These are phyloP conservation scores for Ceraceosorus guamensis DNA, from an alignment of 1,284 basidiomycete genomes.

Conservation along the genomic window DNA sequence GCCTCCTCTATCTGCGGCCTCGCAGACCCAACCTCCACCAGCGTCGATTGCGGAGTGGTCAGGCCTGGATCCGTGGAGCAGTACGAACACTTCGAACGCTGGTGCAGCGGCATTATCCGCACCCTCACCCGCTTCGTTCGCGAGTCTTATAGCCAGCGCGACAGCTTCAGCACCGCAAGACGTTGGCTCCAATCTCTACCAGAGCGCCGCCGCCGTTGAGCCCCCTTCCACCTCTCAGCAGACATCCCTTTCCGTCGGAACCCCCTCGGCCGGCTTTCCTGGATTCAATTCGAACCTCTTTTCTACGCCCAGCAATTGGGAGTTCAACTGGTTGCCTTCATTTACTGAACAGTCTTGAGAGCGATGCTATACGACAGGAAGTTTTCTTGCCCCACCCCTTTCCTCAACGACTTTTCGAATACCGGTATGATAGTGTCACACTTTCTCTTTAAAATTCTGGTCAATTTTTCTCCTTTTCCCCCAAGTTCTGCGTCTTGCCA, in stretches of 20 bases:
- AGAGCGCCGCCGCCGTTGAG: background rate
- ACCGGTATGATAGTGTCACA: no score
- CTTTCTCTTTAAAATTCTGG: no score
- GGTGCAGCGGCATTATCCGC: background rate
- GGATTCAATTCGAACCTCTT: background rate
- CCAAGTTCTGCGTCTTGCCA: no score
- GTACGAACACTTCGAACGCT: background rate
- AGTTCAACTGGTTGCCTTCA: no score
- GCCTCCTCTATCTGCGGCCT: background rate
- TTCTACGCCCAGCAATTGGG: background rate
- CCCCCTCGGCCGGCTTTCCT: background rate
- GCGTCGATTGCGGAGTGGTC: background rate
- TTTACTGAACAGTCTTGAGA: no score
- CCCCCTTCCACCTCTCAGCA: background rate
- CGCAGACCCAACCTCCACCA: background rate
- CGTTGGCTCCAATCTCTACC: background rate
- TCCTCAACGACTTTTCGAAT: no score
- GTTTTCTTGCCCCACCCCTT: no score
- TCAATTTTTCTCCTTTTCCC: no score
- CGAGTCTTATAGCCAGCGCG: no score
- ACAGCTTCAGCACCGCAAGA: no score
- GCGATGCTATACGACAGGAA: no score
- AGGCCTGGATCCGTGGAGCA: background rate
- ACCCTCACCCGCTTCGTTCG: background rate
- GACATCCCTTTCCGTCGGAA: background rate